Evolutionary conservation across 2,329 filamentous ascomycete species (phyloP).

Genomic region (Aspergillus quadrilineatus): DNA sequence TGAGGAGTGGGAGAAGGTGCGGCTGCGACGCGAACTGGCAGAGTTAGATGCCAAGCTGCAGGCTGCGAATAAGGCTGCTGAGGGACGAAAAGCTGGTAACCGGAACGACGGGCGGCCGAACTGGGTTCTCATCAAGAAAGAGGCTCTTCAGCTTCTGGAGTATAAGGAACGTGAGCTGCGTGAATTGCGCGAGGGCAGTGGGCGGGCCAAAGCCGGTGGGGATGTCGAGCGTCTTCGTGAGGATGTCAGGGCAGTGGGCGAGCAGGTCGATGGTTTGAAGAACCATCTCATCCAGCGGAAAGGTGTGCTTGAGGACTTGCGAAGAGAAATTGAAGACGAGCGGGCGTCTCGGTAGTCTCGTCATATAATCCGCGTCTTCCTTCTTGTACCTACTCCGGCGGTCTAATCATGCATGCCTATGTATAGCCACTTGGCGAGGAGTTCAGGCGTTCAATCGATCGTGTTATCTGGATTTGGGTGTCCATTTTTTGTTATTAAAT

Average conservation of each 20-base stretch:
- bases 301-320: constrained; percentile 71
- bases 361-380: constrained; percentile 10
- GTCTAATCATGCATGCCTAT: constrained; percentile 18
- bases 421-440: constrained; percentile 36
- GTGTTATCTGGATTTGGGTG: constrained; percentile 13
- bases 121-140: constrained; percentile 88
- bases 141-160: constrained; percentile 89
- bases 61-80: constrained; percentile 72
- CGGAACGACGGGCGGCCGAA: constrained; percentile 70
- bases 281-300: constrained; percentile 74
- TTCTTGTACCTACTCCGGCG: constrained; percentile 6
- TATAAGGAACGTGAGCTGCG: constrained; percentile 82
- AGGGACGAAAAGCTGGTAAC: constrained; percentile 56
- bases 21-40: constrained; percentile 84
- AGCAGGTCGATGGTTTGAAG: constrained; percentile 91
- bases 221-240: constrained; percentile 75
- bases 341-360: constrained; percentile 54
- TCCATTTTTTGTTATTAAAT: background rate
- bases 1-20: constrained; percentile 94
- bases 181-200: constrained; percentile 64
- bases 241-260: constrained; percentile 84
- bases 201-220: constrained; percentile 61
- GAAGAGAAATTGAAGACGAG: constrained; percentile 82
- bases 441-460: constrained; percentile 35
- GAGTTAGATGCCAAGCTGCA: constrained; percentile 87